Conservation (phyloP, 495 filamentous ascomycete genomes). For the Aspergillus leporis region DNA sequence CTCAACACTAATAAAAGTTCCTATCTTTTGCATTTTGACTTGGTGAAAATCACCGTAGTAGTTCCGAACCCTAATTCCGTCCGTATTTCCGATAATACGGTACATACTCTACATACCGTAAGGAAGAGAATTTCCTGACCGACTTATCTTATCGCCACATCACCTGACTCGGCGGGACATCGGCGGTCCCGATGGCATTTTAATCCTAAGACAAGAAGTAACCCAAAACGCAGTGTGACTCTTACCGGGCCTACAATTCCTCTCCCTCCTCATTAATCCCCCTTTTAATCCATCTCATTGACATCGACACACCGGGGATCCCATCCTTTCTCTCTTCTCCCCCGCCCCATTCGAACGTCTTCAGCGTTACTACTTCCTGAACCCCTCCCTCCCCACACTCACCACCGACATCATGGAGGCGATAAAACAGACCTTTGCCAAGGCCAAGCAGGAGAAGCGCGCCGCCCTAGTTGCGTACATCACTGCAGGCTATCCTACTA, state of each 20-base stretch:
- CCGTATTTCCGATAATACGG: neutral
- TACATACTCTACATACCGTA: neutral
- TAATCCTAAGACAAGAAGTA: neutral
- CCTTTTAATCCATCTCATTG: neutral
- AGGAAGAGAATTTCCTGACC: neutral
- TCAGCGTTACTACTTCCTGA: conserved; percentile 1
- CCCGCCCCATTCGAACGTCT: neutral
- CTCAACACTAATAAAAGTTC: neutral
- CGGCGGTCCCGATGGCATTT: neutral
- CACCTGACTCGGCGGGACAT: conserved; percentile 20
- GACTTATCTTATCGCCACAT: conserved; percentile 30
- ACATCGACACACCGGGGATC: neutral
- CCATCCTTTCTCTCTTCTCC: neutral
- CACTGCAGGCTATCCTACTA: conserved; percentile 90
- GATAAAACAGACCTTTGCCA: conserved; percentile 83
- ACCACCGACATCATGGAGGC: conserved; percentile 59
- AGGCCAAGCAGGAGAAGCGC: conserved; percentile 71
- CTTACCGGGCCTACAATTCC: neutral
- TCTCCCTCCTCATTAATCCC: conserved; percentile 10
- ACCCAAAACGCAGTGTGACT: conserved; percentile 1
- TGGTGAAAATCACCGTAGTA: neutral
- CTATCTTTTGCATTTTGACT: neutral
- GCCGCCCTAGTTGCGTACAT: conserved; percentile 91
- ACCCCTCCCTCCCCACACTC: conserved; percentile 18
- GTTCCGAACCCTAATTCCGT: neutral